Evolutionary conservation across 2,329 filamentous ascomycete species (phyloP).

Genomic region (Lecanosticta acicola): DNA sequence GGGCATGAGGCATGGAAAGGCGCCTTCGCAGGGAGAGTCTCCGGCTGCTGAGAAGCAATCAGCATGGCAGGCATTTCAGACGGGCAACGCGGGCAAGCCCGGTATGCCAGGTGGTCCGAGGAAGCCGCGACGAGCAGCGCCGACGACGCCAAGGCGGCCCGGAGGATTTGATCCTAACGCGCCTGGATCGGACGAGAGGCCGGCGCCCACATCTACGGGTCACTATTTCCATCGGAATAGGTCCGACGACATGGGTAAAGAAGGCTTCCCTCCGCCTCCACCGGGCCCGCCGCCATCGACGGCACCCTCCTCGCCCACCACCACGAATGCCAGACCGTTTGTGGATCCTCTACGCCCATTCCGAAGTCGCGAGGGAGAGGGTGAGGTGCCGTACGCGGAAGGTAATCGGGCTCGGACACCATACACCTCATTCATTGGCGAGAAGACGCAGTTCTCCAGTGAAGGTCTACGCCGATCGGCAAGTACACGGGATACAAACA

Average conservation of each 20-base stretch:
- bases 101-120: conserved; percentile 31
- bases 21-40: conserved; percentile 13
- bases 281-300: conserved; percentile 37
- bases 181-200: conserved; percentile 55
- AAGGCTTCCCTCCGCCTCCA: conserved; percentile 29
- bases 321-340: conserved; percentile 31
- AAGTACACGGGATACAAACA: conserved; percentile 45
- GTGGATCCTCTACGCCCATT: conserved; percentile 36
- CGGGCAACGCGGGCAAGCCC: conserved; percentile 22
- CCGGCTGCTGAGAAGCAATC: conserved; percentile 30
- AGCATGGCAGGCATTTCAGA: conserved; percentile 33
- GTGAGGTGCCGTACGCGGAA: conserved; percentile 42
- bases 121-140: conserved; percentile 32
- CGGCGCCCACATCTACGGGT: conserved; percentile 36
- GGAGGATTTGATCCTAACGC: conserved; percentile 54
- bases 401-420: conserved; percentile 47
- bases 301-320: conserved; percentile 22
- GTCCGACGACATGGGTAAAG: conserved; percentile 27
- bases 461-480: conserved; percentile 48
- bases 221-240: conserved; percentile 26
- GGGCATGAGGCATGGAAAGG: conserved; percentile 30
- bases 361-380: conserved; percentile 23
- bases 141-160: conserved; percentile 43
- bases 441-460: conserved; percentile 52
- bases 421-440: conserved; percentile 51